A percentile compares a stretch with the other conserved stretches of the same genome.
These are phyloP conservation scores for Podospora australis DNA, from an alignment of 495 filamentous ascomycete species.

Conservation along the genomic window DNA sequence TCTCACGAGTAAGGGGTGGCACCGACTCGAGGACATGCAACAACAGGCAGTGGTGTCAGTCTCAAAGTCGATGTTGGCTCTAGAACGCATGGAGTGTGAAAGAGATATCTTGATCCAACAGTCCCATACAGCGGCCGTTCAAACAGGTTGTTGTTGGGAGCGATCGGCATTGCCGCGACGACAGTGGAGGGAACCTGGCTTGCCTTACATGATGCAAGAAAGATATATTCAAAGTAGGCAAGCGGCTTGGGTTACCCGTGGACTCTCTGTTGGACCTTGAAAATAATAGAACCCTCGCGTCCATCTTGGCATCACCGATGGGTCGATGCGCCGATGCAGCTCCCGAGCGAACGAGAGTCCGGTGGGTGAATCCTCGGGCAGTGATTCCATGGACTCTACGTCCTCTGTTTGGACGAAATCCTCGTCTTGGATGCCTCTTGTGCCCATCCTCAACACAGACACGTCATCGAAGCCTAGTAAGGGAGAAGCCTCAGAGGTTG, in stretches of 20 bases:
- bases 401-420: background rate
- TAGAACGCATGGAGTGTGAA: background rate
- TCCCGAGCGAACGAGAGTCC: background rate
- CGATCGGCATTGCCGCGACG: background rate
- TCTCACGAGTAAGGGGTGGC: background rate
- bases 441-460: background rate
- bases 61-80: slow-evolving; percentile 3
- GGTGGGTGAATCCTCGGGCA: background rate
- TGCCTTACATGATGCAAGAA: slow-evolving; percentile 5
- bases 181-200: background rate
- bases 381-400: background rate
- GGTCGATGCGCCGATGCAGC: background rate
- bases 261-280: background rate
- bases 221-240: slow-evolving; percentile 9
- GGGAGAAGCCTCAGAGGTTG: background rate
- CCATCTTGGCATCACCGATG: background rate
- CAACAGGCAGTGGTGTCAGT: background rate
- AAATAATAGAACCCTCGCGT: background rate
- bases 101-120: slow-evolving; percentile 1
- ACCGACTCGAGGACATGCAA: background rate
- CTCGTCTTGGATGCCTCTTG: too few relatives aligned
- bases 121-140: background rate
- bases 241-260: background rate
- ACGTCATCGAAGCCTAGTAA: background rate
- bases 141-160: background rate